Conservation (phyloP, 495 filamentous ascomycete species). For the Tuber microsphaerosporum region DNA sequence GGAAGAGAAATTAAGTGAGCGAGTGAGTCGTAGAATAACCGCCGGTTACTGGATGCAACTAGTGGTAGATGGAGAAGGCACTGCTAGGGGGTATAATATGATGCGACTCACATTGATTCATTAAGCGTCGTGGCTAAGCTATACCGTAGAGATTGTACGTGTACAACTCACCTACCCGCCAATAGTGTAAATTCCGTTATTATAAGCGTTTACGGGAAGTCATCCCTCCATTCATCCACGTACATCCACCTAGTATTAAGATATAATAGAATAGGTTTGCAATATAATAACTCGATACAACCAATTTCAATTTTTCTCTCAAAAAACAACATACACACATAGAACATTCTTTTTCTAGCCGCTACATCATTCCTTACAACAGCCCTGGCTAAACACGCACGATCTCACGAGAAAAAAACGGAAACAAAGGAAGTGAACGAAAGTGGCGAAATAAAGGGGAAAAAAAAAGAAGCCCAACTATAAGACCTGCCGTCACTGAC, state of each 20-base stretch:
- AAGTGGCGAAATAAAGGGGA: neutral
- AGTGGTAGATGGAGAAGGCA: too few species aligned
- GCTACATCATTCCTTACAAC: neutral
- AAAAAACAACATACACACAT: neutral
- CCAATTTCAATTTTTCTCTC: neutral
- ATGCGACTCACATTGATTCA: too few species aligned
- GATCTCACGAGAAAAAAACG: neutral
- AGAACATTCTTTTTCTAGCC: conserved; percentile 1
- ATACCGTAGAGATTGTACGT: too few species aligned
- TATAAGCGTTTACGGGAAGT: too few species aligned
- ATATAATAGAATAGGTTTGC: too few species aligned
- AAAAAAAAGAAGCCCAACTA: neutral
- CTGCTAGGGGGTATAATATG: too few species aligned
- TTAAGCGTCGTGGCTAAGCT: too few species aligned
- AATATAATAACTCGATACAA: neutral
- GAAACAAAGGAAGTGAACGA: neutral
- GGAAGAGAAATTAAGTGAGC: neutral
- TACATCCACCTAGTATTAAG: neutral
- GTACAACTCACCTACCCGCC: too few species aligned
- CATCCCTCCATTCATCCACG: neutral
- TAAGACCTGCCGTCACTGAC: neutral
- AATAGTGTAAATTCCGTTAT: too few species aligned
- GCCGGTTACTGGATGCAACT: too few species aligned
- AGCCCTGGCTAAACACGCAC: neutral
- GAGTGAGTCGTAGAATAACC: neutral